Percentiles rank a stretch among this genome's conserved stretches.
phyloP scores from a whole-genome alignment of 306 rosid species.

The Prinsepia uniflora region DNA sequence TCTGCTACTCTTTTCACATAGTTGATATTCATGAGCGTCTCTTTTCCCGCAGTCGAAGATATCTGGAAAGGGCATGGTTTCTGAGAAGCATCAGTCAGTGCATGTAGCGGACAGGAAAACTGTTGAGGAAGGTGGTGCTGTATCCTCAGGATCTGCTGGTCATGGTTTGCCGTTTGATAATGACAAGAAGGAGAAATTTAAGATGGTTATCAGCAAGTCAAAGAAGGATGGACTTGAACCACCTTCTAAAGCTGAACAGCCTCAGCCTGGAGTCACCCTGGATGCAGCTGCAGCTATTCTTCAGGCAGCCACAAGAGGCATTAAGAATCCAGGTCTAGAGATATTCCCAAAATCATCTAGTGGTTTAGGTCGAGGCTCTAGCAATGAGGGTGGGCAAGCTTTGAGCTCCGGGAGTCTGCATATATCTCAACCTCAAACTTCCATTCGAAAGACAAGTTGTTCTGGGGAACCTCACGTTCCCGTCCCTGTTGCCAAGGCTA shows the following conservation, averaged over 20 bases:
- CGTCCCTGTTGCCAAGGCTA: constrained; percentile 50
- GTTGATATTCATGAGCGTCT: constrained; percentile 16
- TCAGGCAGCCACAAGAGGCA: constrained; percentile 75
- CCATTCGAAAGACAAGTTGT: constrained; percentile 21
- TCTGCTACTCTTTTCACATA: not conserved
- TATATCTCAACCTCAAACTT: constrained; percentile 38
- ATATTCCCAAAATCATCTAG: constrained; percentile 36
- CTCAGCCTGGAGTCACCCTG: constrained; percentile 36
- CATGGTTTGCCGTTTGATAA: constrained; percentile 44
- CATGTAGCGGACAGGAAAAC: constrained; percentile 41
- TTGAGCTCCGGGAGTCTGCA: constrained; percentile 47
- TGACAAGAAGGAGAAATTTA: constrained; percentile 68
- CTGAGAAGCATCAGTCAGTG: constrained; percentile 37
- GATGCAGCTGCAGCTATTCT: constrained; percentile 83
- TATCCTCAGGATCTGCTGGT: constrained; percentile 40
- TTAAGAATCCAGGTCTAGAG: constrained; percentile 52
- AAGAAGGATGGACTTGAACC: constrained; percentile 61
- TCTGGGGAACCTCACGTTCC: constrained; percentile 31
- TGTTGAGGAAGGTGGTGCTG: constrained; percentile 36
- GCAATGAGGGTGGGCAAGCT: constrained; percentile 41
- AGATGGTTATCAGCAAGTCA: constrained; percentile 56
- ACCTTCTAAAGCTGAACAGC: constrained; percentile 39
- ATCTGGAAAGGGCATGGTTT: constrained; percentile 37
- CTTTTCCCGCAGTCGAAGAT: constrained; percentile 41
- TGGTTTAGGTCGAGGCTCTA: constrained; percentile 44